These are phyloP conservation scores for Verticillium klebahnii DNA, from an alignment of 2,329 filamentous ascomycete genomes.

Conservation along the genomic window DNA sequence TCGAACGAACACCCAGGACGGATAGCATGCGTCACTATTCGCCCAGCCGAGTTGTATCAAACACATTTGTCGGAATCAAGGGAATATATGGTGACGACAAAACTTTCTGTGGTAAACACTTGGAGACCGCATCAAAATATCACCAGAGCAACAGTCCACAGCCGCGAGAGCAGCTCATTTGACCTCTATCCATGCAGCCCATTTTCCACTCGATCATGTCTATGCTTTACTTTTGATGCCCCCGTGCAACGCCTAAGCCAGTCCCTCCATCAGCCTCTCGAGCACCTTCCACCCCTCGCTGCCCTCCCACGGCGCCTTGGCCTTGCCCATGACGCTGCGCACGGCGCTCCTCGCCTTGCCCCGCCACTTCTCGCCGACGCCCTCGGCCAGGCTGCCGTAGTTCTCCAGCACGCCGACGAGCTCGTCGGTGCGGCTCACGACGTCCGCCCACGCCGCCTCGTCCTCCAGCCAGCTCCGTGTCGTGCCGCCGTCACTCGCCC, in stretches of 20 bases:
- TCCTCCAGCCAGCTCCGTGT: constrained; percentile 48
- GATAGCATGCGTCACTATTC: too few species aligned
- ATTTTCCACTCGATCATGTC: background rate
- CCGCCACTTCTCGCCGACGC: constrained; percentile 77
- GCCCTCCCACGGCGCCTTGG: constrained; percentile 78
- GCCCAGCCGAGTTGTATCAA: too few species aligned
- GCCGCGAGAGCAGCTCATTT: background rate
- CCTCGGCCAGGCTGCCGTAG: constrained; percentile 60
- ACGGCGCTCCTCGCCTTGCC: constrained; percentile 84
- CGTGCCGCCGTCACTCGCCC: constrained; percentile 9
- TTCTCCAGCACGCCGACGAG: constrained; percentile 81
- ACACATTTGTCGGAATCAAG: too few species aligned
- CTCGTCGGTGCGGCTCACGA: constrained; percentile 75
- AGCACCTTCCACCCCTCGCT: constrained; percentile 63
- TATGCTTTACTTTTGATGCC: constrained; percentile 12
- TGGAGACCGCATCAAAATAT: too few species aligned
- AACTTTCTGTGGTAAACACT: too few species aligned
- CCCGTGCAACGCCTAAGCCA: constrained; percentile 26
- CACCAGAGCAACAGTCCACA: background rate
- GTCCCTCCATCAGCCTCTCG: constrained; percentile 48
- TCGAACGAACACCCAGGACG: too few species aligned
- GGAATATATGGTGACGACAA: too few species aligned
- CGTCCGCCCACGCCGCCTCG: constrained; percentile 61
- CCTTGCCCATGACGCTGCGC: constrained; percentile 77
- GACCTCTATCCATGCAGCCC: background rate